phyloP scores from a whole-genome alignment of 1,139 yeast species.

The Saccharomyces hybrid region DNA sequence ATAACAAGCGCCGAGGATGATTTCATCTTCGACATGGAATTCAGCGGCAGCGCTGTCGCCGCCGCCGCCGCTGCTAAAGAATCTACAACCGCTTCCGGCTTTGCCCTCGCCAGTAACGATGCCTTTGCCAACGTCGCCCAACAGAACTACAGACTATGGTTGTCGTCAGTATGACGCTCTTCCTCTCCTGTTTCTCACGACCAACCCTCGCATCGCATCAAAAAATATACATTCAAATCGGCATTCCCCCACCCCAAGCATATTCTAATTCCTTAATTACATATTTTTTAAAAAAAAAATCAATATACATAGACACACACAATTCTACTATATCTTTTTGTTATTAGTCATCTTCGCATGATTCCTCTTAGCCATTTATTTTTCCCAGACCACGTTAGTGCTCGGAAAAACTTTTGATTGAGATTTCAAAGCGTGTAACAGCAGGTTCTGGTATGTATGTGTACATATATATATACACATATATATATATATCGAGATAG shows the following conservation, averaged over 20 bases:
- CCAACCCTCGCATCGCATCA: background rate
- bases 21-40: background rate
- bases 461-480: background rate
- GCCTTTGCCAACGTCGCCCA: constrained; percentile 24
- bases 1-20: background rate
- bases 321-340: background rate
- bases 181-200: background rate
- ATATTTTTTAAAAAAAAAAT: background rate
- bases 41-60: background rate
- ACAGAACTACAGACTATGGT: constrained; percentile 26
- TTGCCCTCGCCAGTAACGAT: constrained; percentile 4
- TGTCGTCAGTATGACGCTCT: constrained; percentile 12
- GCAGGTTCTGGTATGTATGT: background rate
- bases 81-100: background rate
- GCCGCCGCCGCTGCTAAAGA: background rate
- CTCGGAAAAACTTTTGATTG: background rate
- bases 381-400: background rate
- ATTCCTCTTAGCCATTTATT: background rate
- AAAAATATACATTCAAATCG: background rate
- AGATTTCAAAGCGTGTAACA: background rate
- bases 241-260: background rate
- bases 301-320: background rate
- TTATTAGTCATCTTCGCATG: constrained; percentile 1
- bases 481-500: too few species aligned
- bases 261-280: background rate